phyloP scores from a whole-genome alignment of 176 grass and related monocot genomes.

The Luzula sylvatica region DNA sequence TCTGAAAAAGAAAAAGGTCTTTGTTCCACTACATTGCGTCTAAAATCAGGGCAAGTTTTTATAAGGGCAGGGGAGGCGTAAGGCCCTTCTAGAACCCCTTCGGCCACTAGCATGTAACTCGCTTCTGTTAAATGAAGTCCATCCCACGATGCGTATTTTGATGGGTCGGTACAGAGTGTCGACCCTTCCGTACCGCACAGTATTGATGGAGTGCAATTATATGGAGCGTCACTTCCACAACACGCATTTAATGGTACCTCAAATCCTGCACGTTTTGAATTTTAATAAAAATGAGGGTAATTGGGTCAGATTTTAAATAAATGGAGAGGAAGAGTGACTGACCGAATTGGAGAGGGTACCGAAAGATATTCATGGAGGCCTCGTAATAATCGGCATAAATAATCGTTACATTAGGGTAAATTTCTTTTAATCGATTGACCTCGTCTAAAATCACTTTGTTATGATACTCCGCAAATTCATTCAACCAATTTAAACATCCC shows the following conservation, averaged over 20 bases:
- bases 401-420: constrained; percentile 53
- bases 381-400: constrained; percentile 90
- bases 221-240: constrained; percentile 52
- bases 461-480: constrained; percentile 59
- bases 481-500: constrained; percentile 71
- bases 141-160: constrained; percentile 77
- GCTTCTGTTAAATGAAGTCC: constrained; percentile 77
- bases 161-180: constrained; percentile 45
- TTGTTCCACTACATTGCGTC: neutral
- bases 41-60: constrained; percentile 38
- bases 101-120: constrained; percentile 58
- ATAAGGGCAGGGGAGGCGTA: constrained; percentile 60
- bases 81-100: constrained; percentile 48
- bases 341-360: constrained; percentile 62
- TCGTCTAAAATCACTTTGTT: constrained; percentile 51
- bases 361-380: constrained; percentile 57
- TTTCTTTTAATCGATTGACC: constrained; percentile 37
- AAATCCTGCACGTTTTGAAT: constrained; percentile 41
- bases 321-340: constrained; percentile 11
- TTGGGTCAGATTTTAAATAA: no score
- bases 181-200: constrained; percentile 56
- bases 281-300: neutral
- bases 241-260: constrained; percentile 57
- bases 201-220: constrained; percentile 60
- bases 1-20: constrained; percentile 1